These are phyloP conservation scores for Neoascochyta sp. DNA, from an alignment of 2,329 filamentous ascomycete genomes.

Conservation along the genomic window DNA sequence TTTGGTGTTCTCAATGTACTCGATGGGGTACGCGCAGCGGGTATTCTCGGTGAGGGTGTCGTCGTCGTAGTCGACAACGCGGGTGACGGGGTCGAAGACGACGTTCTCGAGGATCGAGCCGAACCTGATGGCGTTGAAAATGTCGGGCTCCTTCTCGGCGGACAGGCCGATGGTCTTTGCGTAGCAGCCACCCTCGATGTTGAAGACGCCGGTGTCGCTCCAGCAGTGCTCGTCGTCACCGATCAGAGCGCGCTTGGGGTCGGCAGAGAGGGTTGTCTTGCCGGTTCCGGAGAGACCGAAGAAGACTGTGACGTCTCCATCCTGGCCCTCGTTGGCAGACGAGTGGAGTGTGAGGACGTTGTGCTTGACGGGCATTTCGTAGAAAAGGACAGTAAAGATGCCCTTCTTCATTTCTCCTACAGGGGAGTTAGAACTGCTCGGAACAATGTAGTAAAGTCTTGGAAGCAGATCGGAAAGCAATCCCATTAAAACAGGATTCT, in stretches of 20 bases:
- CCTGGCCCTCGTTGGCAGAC: conserved; percentile 92
- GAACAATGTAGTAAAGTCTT: conserved; percentile 1
- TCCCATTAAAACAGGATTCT: neutral
- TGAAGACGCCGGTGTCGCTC: conserved; percentile 95
- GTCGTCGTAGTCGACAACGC: conserved; percentile 94
- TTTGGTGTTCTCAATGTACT: conserved; percentile 99
- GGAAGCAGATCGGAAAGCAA: conserved; percentile 1
- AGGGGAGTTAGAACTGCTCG: conserved; percentile 7
- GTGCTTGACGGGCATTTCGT: conserved; percentile 99
- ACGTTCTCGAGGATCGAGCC: conserved; percentile 98
- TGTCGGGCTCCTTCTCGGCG: conserved; percentile 98
- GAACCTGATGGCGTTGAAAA: conserved; percentile 92
- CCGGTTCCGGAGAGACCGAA: conserved; percentile 97
- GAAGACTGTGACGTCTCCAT: conserved; percentile 97
- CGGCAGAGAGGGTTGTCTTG: conserved; percentile 96
- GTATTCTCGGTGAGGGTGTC: conserved; percentile 96
- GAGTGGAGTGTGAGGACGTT: conserved; percentile 98
- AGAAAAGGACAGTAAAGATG: conserved; percentile 98
- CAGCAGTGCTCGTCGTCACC: conserved; percentile 99
- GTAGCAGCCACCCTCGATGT: conserved; percentile 99
- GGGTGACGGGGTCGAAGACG: conserved; percentile 87
- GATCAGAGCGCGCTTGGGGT: conserved; percentile 93
- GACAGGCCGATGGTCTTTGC: conserved; percentile 98
- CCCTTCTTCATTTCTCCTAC: conserved; percentile 85
- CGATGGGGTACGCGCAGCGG: conserved; percentile 95